Evolutionary conservation across 2,329 filamentous ascomycete genomes (phyloP).

Genomic region (Colletotrichum echinochloae): DNA sequence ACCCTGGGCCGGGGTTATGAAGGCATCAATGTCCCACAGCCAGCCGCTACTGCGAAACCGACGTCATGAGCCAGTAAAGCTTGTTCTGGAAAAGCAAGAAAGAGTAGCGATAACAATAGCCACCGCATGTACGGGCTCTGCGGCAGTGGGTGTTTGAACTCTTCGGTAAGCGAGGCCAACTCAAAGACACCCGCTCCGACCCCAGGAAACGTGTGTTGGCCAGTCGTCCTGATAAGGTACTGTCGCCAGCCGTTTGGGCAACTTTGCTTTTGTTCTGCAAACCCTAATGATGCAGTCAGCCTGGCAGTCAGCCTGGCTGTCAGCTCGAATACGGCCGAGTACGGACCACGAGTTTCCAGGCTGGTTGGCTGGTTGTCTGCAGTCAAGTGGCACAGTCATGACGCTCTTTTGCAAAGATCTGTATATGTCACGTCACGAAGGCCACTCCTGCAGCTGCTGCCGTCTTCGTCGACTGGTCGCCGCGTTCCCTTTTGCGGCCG

Average conservation of each 20-base stretch:
- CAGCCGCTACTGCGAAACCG: conserved; percentile 8
- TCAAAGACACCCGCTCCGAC: neutral
- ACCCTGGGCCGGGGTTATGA: conserved; percentile 6
- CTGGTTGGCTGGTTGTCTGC: conserved; percentile 16
- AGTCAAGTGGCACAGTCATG: conserved; percentile 26
- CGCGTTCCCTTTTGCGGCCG: neutral
- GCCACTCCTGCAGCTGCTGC: neutral
- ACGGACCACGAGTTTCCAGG: conserved; percentile 18
- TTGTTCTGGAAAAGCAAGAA: conserved; percentile 14
- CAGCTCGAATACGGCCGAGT: conserved; percentile 17
- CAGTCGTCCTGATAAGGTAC: neutral
- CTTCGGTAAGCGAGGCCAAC: conserved; percentile 19
- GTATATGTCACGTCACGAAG: conserved; percentile 29
- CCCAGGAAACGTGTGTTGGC: neutral
- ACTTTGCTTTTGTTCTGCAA: conserved; percentile 3
- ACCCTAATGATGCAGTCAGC: conserved; percentile 33
- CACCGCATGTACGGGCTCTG: neutral
- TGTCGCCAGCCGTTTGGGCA: neutral
- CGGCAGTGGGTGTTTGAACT: neutral
- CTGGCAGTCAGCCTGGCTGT: conserved; percentile 29
- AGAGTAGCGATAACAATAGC: conserved; percentile 24
- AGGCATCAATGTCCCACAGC: conserved; percentile 22
- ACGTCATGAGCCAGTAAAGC: conserved; percentile 27
- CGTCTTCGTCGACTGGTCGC: neutral
- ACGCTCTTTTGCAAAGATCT: conserved; percentile 24